A percentile compares a stretch with the other conserved stretches of the same genome.
These are phyloP conservation scores for Dryadomyces quercivorus DNA, from an alignment of 2,329 filamentous ascomycete species.

Conservation along the genomic window DNA sequence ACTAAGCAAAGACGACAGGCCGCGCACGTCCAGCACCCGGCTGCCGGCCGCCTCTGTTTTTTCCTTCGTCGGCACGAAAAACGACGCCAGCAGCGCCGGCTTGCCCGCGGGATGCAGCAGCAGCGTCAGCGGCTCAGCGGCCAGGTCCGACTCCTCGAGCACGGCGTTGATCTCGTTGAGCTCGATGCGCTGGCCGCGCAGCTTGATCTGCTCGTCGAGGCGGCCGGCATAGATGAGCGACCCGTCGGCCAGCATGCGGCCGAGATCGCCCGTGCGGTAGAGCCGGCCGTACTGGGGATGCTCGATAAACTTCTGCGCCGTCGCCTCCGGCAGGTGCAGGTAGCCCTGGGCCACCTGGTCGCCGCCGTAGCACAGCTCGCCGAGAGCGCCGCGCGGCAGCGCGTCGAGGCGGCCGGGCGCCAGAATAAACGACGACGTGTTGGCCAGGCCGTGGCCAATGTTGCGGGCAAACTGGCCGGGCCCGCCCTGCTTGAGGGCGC, in stretches of 20 bases:
- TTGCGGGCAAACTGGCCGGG: conserved; percentile 52
- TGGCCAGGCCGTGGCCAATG: conserved; percentile 62
- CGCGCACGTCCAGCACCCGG: too few relatives aligned
- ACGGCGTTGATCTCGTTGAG: conserved; percentile 60
- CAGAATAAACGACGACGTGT: conserved; percentile 63
- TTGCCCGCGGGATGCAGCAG: conserved; percentile 30
- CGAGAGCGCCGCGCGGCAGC: conserved; percentile 59
- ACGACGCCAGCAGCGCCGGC: conserved; percentile 49
- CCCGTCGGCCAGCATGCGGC: conserved; percentile 65
- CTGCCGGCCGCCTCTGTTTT: too few relatives aligned
- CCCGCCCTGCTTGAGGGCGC: conserved; percentile 56
- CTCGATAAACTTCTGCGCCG: conserved; percentile 52
- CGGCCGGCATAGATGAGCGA: conserved; percentile 62
- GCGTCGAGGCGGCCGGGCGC: conserved; percentile 30
- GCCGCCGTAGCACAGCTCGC: conserved; percentile 80
- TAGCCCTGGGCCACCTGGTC: conserved; percentile 71
- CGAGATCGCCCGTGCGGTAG: conserved; percentile 75
- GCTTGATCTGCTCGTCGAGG: conserved; percentile 68
- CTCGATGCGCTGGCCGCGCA: conserved; percentile 71
- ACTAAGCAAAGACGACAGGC: conserved; percentile 16
- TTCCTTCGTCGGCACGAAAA: conserved; percentile 43
- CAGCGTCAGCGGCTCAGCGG: conserved; percentile 53
- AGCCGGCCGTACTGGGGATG: conserved; percentile 59
- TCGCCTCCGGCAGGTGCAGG: conserved; percentile 51
- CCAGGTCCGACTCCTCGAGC: conserved; percentile 37